A percentile compares a stretch with the other conserved stretches of the same genome.
Conservation (phyloP, 2,329 filamentous ascomycete species). For the Botryotinia convoluta region DNA sequence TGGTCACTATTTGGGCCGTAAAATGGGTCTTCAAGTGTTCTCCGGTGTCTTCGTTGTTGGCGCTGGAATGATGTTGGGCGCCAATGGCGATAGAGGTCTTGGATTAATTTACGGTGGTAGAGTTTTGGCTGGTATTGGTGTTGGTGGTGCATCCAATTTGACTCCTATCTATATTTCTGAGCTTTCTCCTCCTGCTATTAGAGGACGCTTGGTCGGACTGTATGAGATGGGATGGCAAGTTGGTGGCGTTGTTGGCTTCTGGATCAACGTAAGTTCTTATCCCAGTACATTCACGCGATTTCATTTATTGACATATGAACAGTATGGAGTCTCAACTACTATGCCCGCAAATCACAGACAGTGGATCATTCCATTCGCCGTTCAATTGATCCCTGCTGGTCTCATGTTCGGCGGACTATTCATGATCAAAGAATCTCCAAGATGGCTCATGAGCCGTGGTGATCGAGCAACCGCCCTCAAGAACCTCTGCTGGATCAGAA, state of each 20-base stretch:
- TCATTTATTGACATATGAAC: conserved; percentile 39
- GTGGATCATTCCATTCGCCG: conserved; percentile 41
- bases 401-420: conserved; percentile 44
- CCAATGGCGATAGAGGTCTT: conserved; percentile 41
- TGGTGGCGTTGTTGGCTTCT: conserved; percentile 62
- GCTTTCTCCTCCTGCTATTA: conserved; percentile 46
- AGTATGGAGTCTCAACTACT: conserved; percentile 53
- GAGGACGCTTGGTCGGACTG: conserved; percentile 57
- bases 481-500: conserved; percentile 62
- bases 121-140: conserved; percentile 31
- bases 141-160: conserved; percentile 51
- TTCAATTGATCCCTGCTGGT: conserved; percentile 39
- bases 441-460: conserved; percentile 38
- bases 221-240: conserved; percentile 66
- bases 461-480: conserved; percentile 22
- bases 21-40: conserved; percentile 56
- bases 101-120: conserved; percentile 30
- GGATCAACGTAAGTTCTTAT: conserved; percentile 51
- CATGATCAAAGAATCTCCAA: conserved; percentile 68
- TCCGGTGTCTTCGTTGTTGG: conserved; percentile 65
- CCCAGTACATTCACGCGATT: conserved; percentile 25
- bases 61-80: conserved; percentile 63
- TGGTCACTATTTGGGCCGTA: conserved; percentile 16
- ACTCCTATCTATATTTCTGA: conserved; percentile 62
- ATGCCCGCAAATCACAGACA: conserved; percentile 30